These are phyloP conservation scores for Leccinellum rugosiceps DNA, from an alignment of 768 basidiomycete species.

Conservation along the genomic window DNA sequence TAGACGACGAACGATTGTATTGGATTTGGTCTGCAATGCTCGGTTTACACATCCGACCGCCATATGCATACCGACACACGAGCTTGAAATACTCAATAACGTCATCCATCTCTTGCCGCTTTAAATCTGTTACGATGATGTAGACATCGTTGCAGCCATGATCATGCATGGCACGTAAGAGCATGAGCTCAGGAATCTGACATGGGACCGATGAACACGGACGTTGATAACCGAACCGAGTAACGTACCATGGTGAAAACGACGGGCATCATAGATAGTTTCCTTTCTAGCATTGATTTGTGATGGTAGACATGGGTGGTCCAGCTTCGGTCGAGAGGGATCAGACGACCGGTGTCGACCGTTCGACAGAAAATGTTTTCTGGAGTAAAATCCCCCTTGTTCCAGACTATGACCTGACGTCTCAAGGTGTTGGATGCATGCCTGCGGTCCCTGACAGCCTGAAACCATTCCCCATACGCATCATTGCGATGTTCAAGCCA, in stretches of 20 bases:
- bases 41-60: slow-evolving; percentile 56
- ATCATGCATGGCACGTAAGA: slow-evolving; percentile 79
- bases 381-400: slow-evolving; percentile 72
- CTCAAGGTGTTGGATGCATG: slow-evolving; percentile 51
- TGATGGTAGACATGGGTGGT: slow-evolving; percentile 80
- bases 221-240: not conserved
- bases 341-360: slow-evolving; percentile 72
- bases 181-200: slow-evolving; percentile 76
- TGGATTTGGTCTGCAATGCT: slow-evolving; percentile 66
- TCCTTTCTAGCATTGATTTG: slow-evolving; percentile 68
- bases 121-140: slow-evolving; percentile 77
- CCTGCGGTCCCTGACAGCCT: slow-evolving; percentile 62
- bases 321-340: slow-evolving; percentile 80
- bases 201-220: slow-evolving; percentile 3
- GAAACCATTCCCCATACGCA: slow-evolving; percentile 77
- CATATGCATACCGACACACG: slow-evolving; percentile 62
- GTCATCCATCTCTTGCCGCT: slow-evolving; percentile 78
- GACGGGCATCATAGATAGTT: slow-evolving; percentile 74
- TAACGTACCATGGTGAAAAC: slow-evolving; percentile 71
- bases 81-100: slow-evolving; percentile 77
- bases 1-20: slow-evolving; percentile 56
- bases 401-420: slow-evolving; percentile 49
- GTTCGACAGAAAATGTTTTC: slow-evolving; percentile 80
- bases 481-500: slow-evolving; percentile 80
- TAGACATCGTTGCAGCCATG: slow-evolving; percentile 74